Conservation (phyloP, 2,329 filamentous ascomycete species). For the Tolypocladium sp. region DNA sequence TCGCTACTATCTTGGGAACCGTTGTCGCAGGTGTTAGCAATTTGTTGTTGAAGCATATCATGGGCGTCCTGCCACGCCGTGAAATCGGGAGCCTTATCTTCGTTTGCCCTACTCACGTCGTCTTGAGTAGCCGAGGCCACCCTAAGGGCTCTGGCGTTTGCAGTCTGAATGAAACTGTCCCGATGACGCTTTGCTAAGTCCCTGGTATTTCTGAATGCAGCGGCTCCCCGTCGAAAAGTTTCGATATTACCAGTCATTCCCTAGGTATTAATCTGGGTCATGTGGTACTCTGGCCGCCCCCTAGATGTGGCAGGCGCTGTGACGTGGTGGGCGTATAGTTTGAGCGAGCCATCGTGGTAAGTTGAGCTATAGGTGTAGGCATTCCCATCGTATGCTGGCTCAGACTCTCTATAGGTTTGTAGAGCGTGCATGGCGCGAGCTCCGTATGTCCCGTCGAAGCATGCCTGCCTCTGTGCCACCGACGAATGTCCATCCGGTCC, state of each 20-base stretch:
- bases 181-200: slow-evolving; percentile 27
- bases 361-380: slow-evolving; percentile 26
- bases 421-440: slow-evolving; percentile 25
- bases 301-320: slow-evolving; percentile 16
- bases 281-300: slow-evolving; percentile 28
- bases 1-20: no score
- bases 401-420: slow-evolving; percentile 17
- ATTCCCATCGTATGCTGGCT: slow-evolving; percentile 24
- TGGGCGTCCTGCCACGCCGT: no score
- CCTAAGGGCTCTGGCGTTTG: slow-evolving; percentile 10
- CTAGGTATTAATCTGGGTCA: slow-evolving; percentile 24
- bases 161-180: slow-evolving; percentile 20
- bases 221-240: no score
- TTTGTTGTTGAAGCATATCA: no score
- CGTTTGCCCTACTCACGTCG: no score
- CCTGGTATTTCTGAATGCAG: slow-evolving; percentile 26
- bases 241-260: no score
- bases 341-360: slow-evolving; percentile 23
- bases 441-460: slow-evolving; percentile 26
- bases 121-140: no score
- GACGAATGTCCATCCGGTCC: slow-evolving; percentile 18
- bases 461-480: slow-evolving; percentile 23
- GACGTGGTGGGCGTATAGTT: slow-evolving; percentile 26
- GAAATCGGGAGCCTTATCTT: no score
- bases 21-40: no score